These are phyloP conservation scores for Mycocalia duriaeana DNA, from an alignment of 1,284 basidiomycete genomes.

Conservation along the genomic window DNA sequence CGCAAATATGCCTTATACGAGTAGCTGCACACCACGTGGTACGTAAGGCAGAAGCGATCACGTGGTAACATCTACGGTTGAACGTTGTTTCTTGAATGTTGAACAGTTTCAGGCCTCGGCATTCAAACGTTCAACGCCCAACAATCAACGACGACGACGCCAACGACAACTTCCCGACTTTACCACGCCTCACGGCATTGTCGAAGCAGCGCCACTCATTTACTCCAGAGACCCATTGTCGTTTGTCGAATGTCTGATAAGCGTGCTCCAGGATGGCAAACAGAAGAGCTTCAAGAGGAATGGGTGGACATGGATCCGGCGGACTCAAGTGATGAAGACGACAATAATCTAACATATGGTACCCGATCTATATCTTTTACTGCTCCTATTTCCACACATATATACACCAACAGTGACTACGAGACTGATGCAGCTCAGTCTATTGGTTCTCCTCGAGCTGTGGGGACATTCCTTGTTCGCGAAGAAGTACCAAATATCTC, in stretches of 20 bases:
- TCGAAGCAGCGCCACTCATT: no score
- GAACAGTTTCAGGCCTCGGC: no score
- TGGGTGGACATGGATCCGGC: conserved; percentile 59
- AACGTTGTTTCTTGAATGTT: no score
- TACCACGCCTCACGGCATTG: no score
- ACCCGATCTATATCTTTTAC: conserved; percentile 59
- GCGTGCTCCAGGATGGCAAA: conserved; percentile 66
- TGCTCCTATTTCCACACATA: conserved; percentile 49
- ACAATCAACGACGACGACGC: no score
- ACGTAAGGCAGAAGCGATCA: no score
- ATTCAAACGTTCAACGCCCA: no score
- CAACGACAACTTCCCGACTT: no score
- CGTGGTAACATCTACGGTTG: no score
- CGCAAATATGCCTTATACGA: no score
- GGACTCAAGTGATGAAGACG: conserved; percentile 27
- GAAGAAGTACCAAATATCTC: conserved; percentile 59
- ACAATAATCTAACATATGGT: conserved; percentile 37
- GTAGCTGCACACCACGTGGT: no score
- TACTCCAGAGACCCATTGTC: not conserved
- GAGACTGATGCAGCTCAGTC: conserved; percentile 24
- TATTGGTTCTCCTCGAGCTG: conserved; percentile 24
- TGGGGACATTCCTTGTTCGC: conserved; percentile 78
- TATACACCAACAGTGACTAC: conserved; percentile 37
- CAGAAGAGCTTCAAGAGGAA: conserved; percentile 74
- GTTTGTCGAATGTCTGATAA: not conserved